phyloP scores from a whole-genome alignment of 2,329 filamentous ascomycete genomes.

The Aureobasidium musti region DNA sequence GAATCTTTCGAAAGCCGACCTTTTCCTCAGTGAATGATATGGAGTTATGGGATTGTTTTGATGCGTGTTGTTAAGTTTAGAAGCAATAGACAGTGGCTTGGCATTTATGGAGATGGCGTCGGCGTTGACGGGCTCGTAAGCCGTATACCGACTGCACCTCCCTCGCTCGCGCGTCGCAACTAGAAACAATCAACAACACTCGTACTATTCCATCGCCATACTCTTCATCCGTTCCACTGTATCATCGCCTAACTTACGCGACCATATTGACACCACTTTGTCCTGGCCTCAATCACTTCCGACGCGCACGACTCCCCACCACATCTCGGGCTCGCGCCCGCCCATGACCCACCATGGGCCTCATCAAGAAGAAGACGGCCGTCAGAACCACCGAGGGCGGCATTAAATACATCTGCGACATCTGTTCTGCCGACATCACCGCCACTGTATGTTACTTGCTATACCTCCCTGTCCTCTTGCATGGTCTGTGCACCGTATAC shows the following conservation, averaged over 20 bases:
- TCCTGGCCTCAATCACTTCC: background rate
- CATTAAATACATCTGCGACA: conserved; percentile 92
- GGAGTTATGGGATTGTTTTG: background rate
- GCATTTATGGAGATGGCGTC: conserved; percentile 1
- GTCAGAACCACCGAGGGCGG: conserved; percentile 65
- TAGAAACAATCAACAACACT: background rate
- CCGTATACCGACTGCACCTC: background rate
- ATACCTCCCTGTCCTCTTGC: background rate
- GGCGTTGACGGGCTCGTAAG: conserved; percentile 2
- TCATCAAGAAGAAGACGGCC: conserved; percentile 94
- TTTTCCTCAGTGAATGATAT: background rate
- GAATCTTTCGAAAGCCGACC: no score
- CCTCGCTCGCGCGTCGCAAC: background rate
- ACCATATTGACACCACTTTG: background rate
- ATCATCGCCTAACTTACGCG: conserved; percentile 8
- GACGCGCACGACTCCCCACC: background rate
- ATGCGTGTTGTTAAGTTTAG: conserved; percentile 2
- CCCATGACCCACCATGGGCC: conserved; percentile 66
- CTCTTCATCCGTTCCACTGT: background rate
- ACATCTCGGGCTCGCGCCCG: background rate
- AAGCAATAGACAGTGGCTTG: conserved; percentile 8
- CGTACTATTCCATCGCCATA: background rate
- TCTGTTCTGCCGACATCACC: conserved; percentile 95
- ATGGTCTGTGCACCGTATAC: conserved; percentile 28
- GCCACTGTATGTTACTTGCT: conserved; percentile 70